These are phyloP conservation scores for Stemphylium vesicarium DNA, from an alignment of 2,329 filamentous ascomycete species.

Conservation along the genomic window DNA sequence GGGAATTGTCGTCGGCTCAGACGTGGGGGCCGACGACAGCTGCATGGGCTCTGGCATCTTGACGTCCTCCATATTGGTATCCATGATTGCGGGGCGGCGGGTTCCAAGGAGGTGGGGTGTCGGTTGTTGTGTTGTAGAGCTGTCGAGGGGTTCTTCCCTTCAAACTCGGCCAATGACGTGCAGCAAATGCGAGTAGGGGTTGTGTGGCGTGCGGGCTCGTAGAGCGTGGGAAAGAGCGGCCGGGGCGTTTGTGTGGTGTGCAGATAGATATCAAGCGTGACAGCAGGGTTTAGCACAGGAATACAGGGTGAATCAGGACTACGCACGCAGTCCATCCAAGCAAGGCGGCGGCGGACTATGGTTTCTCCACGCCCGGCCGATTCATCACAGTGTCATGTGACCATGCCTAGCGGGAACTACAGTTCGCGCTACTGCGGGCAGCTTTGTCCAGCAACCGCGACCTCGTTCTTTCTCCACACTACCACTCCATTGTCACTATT, in stretches of 20 bases:
- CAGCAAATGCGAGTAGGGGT: conserved; percentile 21
- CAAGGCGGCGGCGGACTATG: conserved; percentile 9
- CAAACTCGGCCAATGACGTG: conserved; percentile 50
- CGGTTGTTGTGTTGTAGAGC: conserved; percentile 38
- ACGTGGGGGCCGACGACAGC: conserved; percentile 69
- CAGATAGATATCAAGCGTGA: conserved; percentile 21
- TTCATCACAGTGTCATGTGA: conserved; percentile 2
- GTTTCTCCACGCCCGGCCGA: conserved; percentile 8
- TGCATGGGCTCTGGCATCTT: conserved; percentile 81
- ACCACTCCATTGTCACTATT: conserved; percentile 14
- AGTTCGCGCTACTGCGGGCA: conserved; percentile 11
- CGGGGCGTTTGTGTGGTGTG: conserved; percentile 17
- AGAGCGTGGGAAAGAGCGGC: background rate
- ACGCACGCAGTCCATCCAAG: conserved; percentile 22
- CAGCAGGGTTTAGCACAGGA: conserved; percentile 27
- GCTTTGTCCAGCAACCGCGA: conserved; percentile 13
- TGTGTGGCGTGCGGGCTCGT: conserved; percentile 7
- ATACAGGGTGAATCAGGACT: conserved; percentile 27
- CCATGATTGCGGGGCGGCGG: conserved; percentile 66
- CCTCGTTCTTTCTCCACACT: conserved; percentile 14
- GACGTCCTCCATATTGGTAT: conserved; percentile 99
- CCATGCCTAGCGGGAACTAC: conserved; percentile 10
- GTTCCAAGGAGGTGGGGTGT: conserved; percentile 29
- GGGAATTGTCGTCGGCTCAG: conserved; percentile 87
- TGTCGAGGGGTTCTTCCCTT: conserved; percentile 47